A percentile compares a stretch with the other conserved stretches of the same genome.
phyloP scores from a whole-genome alignment of 257 asterid genomes.

The Ilex aquifolium region DNA sequence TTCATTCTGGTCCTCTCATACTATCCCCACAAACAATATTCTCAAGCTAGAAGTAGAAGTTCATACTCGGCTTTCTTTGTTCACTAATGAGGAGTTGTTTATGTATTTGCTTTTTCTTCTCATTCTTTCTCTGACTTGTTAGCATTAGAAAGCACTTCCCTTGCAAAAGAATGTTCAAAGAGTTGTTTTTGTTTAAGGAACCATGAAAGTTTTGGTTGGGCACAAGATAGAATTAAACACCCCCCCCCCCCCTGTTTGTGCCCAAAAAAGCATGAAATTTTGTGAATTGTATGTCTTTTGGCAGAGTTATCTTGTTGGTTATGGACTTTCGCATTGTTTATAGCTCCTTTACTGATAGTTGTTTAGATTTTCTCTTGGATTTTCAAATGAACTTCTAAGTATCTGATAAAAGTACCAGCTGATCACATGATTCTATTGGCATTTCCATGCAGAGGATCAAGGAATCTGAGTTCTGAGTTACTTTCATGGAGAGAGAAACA shows the following conservation, averaged over 20 bases:
- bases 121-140: too few species aligned
- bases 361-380: not conserved
- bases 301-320: too few species aligned
- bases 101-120: not conserved
- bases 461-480: not conserved
- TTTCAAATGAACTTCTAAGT: not conserved
- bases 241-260: too few species aligned
- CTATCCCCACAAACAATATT: not conserved
- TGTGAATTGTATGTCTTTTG: too few species aligned
- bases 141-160: too few species aligned
- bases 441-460: not conserved
- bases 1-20: not conserved
- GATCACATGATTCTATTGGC: constrained; percentile 7
- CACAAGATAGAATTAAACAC: too few species aligned
- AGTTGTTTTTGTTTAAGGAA: too few species aligned
- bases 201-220: too few species aligned
- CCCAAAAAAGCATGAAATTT: too few species aligned
- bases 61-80: not conserved
- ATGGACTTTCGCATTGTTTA: not conserved
- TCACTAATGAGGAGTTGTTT: too few species aligned
- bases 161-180: too few species aligned
- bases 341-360: not conserved
- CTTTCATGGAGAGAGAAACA: constrained; percentile 22
- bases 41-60: not conserved
- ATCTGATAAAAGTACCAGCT: not conserved